Evolutionary conservation across 495 filamentous ascomycete genomes (phyloP).

Genomic region (Penicillium lividum): DNA sequence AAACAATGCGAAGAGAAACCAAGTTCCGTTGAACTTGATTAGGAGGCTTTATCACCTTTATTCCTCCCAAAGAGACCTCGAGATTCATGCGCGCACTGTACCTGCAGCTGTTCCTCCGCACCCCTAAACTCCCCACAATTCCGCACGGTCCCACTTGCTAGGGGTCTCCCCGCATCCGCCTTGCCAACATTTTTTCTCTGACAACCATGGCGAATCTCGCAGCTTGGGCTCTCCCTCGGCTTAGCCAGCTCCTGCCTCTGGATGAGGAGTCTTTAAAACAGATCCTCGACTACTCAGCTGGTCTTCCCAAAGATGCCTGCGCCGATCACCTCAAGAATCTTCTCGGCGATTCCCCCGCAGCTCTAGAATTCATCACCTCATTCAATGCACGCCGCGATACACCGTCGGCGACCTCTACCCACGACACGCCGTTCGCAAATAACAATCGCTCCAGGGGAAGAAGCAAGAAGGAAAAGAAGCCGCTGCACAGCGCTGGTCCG

Average conservation of each 20-base stretch:
- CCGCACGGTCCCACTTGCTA: not conserved
- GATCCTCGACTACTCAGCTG: conserved; percentile 75
- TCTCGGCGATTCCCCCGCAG: conserved; percentile 81
- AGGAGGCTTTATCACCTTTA: not conserved
- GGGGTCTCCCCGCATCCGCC: not conserved
- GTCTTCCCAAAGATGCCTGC: conserved; percentile 69
- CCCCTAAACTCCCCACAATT: not conserved
- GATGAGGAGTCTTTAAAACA: conserved; percentile 81
- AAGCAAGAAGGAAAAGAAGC: conserved; percentile 55
- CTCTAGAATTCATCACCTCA: conserved; percentile 86
- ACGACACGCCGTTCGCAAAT: conserved; percentile 26
- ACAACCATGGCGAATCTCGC: conserved; percentile 33
- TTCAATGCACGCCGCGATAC: conserved; percentile 76
- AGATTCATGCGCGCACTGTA: not conserved
- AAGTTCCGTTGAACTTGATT: not conserved
- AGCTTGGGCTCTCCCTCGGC: conserved; percentile 63
- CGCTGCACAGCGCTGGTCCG: conserved; percentile 60
- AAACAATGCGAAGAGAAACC: not conserved
- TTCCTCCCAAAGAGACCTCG: not conserved
- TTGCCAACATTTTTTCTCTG: not conserved
- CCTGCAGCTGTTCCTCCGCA: not conserved
- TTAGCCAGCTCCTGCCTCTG: conserved; percentile 76
- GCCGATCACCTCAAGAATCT: conserved; percentile 84
- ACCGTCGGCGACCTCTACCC: conserved; percentile 24
- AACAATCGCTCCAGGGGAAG: conserved; percentile 15